These are phyloP conservation scores for Cytospora mali DNA, from an alignment of 2,329 filamentous ascomycete species.

Conservation along the genomic window DNA sequence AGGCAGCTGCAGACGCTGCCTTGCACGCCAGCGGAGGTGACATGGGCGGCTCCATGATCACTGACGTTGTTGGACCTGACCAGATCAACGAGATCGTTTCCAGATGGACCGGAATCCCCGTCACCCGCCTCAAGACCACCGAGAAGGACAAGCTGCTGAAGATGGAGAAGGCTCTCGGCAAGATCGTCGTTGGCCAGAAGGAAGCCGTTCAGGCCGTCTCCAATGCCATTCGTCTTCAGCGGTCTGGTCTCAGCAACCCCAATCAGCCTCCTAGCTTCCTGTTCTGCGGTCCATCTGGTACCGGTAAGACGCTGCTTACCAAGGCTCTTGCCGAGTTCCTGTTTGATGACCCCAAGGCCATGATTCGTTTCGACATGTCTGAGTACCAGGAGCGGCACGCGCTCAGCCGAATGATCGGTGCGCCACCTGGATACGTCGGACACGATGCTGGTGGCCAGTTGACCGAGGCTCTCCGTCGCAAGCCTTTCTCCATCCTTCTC, in stretches of 20 bases:
- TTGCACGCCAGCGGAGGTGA: conserved; percentile 60
- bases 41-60: conserved; percentile 73
- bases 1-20: conserved; percentile 74
- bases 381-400: conserved; percentile 98
- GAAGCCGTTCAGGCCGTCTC: conserved; percentile 93
- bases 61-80: conserved; percentile 91
- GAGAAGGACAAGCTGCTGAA: conserved; percentile 98
- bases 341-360: conserved; percentile 94
- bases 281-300: conserved; percentile 97
- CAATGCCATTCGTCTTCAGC: conserved; percentile 92
- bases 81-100: conserved; percentile 99
- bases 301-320: conserved; percentile 94
- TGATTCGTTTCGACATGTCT: conserved; percentile 99
- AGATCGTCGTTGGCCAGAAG: conserved; percentile 88
- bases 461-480: conserved; percentile 89
- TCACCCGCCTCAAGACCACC: conserved; percentile 88
- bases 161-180: conserved; percentile 86
- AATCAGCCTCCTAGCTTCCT: conserved; percentile 98
- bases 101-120: conserved; percentile 97
- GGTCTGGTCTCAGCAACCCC: conserved; percentile 91
- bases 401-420: conserved; percentile 95
- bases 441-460: conserved; percentile 95
- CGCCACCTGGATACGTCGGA: conserved; percentile 94
- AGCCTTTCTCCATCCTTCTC: conserved; percentile 95
- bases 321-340: conserved; percentile 97